Evolutionary conservation across 371 early-diverging fungal genomes (phyloP).

Genomic region (Rhizopus arrhizus): DNA sequence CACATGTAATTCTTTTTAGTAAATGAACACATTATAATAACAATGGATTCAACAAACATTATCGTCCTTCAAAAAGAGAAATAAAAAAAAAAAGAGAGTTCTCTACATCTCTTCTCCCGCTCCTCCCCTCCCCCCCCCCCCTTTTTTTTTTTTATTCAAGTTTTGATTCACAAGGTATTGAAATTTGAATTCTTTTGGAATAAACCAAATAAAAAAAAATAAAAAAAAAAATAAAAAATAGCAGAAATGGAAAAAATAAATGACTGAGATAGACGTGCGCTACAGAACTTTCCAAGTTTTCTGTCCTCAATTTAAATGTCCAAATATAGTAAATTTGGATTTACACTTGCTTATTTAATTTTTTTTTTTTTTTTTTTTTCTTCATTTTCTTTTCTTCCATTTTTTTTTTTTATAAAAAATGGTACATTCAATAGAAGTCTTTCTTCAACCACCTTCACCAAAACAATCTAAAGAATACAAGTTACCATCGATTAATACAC

Average conservation of each 20-base stretch:
- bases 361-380: constrained; percentile 3
- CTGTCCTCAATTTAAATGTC: constrained; percentile 13
- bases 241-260: constrained; percentile 15
- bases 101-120: no score
- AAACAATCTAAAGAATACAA: constrained; percentile 14
- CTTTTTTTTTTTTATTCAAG: no score
- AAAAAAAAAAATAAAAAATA: neutral
- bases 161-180: no score
- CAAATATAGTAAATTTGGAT: constrained; percentile 20
- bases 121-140: no score
- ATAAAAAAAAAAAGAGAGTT: no score
- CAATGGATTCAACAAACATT: no score
- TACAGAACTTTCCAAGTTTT: constrained; percentile 6
- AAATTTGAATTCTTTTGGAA: no score
- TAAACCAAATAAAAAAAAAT: no score
- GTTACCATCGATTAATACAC: constrained; percentile 19
- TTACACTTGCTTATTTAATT: constrained; percentile 5
- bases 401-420: constrained; percentile 10
- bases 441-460: constrained; percentile 26
- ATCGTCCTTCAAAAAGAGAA: no score
- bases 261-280: neutral
- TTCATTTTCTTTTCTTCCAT: constrained; percentile 2
- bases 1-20: no score
- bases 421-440: constrained; percentile 18
- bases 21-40: no score